Conservation (phyloP, 768 basidiomycete species). For the Auricularia auricula-judae region DNA sequence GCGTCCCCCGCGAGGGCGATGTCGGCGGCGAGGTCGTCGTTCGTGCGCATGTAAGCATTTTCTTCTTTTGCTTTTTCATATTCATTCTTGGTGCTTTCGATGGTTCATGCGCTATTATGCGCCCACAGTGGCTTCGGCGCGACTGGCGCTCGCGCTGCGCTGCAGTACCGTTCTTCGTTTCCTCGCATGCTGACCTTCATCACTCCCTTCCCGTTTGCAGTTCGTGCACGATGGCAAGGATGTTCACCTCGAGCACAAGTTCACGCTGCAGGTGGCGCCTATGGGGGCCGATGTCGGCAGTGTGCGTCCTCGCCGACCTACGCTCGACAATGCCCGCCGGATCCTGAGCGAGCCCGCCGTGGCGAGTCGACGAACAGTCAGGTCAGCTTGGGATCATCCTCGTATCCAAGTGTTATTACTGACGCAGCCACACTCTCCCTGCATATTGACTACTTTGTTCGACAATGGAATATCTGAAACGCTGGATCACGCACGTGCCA, state of each 20-base stretch:
- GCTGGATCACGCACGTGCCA: no score
- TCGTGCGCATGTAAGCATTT: slow-evolving; percentile 4
- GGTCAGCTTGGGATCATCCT: background rate
- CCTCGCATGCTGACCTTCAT: background rate
- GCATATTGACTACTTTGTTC: no score
- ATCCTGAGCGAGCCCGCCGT: slow-evolving; percentile 16
- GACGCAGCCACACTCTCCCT: no score
- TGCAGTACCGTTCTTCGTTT: background rate
- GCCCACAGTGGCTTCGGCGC: no score
- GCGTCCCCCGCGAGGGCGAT: background rate
- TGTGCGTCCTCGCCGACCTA: slow-evolving; percentile 32
- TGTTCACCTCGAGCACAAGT: slow-evolving; percentile 52
- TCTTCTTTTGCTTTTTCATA: slow-evolving; percentile 3
- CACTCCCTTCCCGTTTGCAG: slow-evolving; percentile 20
- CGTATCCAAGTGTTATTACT: no score
- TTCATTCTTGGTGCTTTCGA: background rate
- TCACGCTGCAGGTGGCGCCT: slow-evolving; percentile 65
- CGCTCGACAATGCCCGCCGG: slow-evolving; percentile 30
- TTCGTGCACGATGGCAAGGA: slow-evolving; percentile 68
- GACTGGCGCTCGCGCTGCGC: background rate
- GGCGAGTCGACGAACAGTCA: slow-evolving; percentile 19
- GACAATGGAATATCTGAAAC: no score
- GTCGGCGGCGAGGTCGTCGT: background rate
- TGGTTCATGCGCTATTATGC: background rate
- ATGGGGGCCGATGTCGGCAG: slow-evolving; percentile 34